Evolutionary conservation across 768 basidiomycete species (phyloP), one percentile per base, ranked within the genome.

Genomic region (Xerocomellus amylosporus): DNA sequence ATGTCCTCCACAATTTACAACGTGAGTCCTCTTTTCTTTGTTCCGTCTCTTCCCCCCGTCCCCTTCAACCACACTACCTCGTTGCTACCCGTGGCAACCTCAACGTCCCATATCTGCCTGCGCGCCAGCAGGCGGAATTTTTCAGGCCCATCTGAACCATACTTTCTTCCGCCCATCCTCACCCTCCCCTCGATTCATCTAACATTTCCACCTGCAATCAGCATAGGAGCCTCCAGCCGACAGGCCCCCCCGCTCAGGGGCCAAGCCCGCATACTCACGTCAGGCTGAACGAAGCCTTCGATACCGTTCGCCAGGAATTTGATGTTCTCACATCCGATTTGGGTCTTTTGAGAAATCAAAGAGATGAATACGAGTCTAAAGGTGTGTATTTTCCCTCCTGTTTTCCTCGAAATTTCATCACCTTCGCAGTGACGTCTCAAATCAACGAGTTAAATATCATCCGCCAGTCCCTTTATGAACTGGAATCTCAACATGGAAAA

Each of bases 361-460:
- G 90, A 46, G 94, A 97, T 61, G 96, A 98, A 53, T 90, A 86
- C 67, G 95, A 98, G 73, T 77, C 76, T 7, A 94, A 93, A 79
- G 82, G 96, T 95, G 22, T 34, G 19, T 30, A 43, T 43, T 38
- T 40, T 43, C 17, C 8, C 24, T 22, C 44, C 56, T n/a, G 28
- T 50, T 42, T 24, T 7, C 50, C 34, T 46, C 36, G n/a, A 47
- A 49, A 38, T 38, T 55, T 60, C 51, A 64, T 54, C 47, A 4
- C 49, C 10, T 46, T 26, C 22, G 1, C 67, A 92, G 91, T 92
- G 46, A 79, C 81, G 5, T 77, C 78, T 26, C 96, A 98, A 72
- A 86, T 98, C 58, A 88, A 85, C 68, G 96, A 98, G 68, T 77
- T 98, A 51, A 90, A 88, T 61, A 84, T 87, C 66, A 93, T 99